Evolutionary conservation across 192 early-diverging fungal genomes (phyloP).

Genomic region (Funneliformis geosporum): DNA sequence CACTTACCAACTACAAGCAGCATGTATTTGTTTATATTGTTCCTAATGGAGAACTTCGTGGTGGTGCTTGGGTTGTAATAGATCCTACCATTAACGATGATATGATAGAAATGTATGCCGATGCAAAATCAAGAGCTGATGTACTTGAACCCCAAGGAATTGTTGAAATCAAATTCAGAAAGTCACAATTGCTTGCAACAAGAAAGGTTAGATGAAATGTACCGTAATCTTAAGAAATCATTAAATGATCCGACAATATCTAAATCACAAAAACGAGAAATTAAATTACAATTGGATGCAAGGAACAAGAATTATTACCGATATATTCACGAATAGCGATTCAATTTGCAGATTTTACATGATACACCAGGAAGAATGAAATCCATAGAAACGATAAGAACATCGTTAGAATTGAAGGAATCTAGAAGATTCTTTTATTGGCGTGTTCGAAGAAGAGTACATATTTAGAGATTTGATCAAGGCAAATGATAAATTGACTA

Average conservation of each 20-base stretch:
- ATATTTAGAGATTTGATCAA: too few species aligned
- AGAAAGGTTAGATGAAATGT: too few species aligned
- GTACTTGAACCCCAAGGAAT: conserved; percentile 97
- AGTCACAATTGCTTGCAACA: too few species aligned
- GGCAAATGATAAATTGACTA: too few species aligned
- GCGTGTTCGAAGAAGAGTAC: too few species aligned
- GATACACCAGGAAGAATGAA: too few species aligned
- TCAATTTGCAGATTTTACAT: too few species aligned
- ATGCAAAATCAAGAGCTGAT: conserved; percentile 85
- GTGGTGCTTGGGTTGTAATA: conserved; percentile 97
- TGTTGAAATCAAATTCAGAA: conserved; percentile 98
- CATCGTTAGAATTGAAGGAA: too few species aligned
- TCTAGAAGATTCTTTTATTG: too few species aligned
- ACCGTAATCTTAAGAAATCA: too few species aligned
- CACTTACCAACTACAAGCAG: conserved; percentile 92
- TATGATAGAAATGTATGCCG: conserved; percentile 99
- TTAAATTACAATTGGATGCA: conserved; percentile 74
- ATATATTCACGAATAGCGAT: conserved; percentile 93
- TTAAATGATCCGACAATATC: too few species aligned
- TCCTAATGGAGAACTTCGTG: conserved; percentile 93
- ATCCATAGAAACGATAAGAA: conserved; percentile 86
- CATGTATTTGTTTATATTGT: conserved; percentile 97
- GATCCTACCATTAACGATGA: conserved; percentile 96
- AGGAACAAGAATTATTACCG: conserved; percentile 85
- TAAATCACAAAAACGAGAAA: too few species aligned